phyloP scores from a whole-genome alignment of 176 grass and related monocot species.

The Puccinellia tenuiflora region DNA sequence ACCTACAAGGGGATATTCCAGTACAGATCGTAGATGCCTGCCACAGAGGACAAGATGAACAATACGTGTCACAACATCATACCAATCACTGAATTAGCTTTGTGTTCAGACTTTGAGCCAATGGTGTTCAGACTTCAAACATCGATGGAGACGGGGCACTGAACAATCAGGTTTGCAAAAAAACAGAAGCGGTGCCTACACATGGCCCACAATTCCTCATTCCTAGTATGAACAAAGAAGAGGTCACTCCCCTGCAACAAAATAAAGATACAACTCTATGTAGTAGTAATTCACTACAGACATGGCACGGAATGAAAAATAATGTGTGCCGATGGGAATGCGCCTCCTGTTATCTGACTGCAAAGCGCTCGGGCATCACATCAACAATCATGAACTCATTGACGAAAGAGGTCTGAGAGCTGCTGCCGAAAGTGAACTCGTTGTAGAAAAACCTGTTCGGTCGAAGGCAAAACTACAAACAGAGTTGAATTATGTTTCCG shows the following conservation, averaged over 20 bases:
- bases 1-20: constrained; percentile 10
- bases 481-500: neutral
- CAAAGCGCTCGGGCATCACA: neutral
- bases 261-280: too few relatives aligned
- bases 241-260: too few relatives aligned
- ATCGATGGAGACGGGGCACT: neutral
- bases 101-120: neutral
- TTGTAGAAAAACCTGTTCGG: neutral
- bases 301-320: neutral
- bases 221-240: constrained; percentile 7
- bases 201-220: neutral
- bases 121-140: constrained; percentile 28
- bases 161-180: neutral
- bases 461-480: neutral
- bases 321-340: neutral
- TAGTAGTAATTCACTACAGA: neutral
- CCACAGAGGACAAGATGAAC: neutral
- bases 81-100: neutral
- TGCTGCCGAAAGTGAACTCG: neutral
- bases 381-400: constrained; percentile 10
- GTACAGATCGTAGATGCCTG: neutral
- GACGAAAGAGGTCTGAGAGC: neutral
- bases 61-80: constrained; percentile 1
- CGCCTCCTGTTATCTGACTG: neutral
- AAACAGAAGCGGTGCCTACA: neutral